Evolutionary conservation across 495 filamentous ascomycete species (phyloP), one percentile per base, ranked within the genome.

Genomic region (Aspergillus coremiiformis): DNA sequence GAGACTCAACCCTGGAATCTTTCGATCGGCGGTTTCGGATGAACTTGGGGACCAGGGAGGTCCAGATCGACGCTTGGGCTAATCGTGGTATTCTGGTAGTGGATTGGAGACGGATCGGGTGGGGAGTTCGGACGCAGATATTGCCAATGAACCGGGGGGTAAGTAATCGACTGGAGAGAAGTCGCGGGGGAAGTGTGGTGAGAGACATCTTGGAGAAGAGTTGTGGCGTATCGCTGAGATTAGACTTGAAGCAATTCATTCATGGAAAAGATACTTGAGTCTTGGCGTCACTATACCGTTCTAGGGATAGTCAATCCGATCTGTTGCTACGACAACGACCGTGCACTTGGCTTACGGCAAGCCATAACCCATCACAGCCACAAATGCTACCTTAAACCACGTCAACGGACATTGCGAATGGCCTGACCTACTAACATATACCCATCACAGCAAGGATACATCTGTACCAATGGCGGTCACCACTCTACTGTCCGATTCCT

Each of bases 21-120:
- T 49, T 53, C 26, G 55, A 39, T 49, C 63, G 51, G 50, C 71
- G 67, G 52, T 66, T 66, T 12, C 73, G 69, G 24, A 80, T 49
- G 49, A 74, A 71, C 44, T 65, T 70, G 1, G 77, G 80, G 51
- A 93, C 74, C 52, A 93, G 65, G 3, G 78, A 79, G 37, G 71
- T 73, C 89, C 89, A 94, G 66, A 90, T 77, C 3, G 82, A 81
- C 6, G 78, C 62, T 52, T 87, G 79, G 17, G 76, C 73, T 54
- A 90, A 69, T 52, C 77, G 81, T 24, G 83, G 84, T 20, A 81
- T 53, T 44, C 65, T 55, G 23, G 59, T n/a, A n/a, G n/a, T 65
- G 49, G 70, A 71, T 45, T 54, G 54, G 35, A 44, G 62, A 51
- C 53, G 54, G 32, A 29, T 52, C 29, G 47, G 57, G 39, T 20